phyloP scores from a whole-genome alignment of 2,329 filamentous ascomycete genomes.

The Cladorrhinum sp. region DNA sequence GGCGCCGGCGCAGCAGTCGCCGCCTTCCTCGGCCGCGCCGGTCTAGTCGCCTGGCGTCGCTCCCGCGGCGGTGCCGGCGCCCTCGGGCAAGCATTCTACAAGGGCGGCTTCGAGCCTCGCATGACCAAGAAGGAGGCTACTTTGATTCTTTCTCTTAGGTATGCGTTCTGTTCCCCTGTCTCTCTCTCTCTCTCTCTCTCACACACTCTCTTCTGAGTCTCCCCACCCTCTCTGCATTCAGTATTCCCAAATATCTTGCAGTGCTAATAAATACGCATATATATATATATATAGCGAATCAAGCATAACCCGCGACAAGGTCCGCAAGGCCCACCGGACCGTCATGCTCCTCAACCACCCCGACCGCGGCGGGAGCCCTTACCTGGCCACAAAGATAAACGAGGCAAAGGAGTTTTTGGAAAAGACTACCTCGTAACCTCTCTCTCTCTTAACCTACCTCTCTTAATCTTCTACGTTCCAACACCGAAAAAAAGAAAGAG shows the following conservation, averaged over 20 bases:
- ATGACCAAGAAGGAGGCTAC: slow-evolving; percentile 93
- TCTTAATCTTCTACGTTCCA: too few relatives aligned
- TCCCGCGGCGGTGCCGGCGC: slow-evolving; percentile 75
- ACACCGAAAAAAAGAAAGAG: neutral
- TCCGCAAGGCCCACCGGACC: slow-evolving; percentile 91
- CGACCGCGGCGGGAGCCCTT: slow-evolving; percentile 93
- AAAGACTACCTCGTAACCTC: slow-evolving; percentile 50
- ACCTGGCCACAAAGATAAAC: slow-evolving; percentile 96
- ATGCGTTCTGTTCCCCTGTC: slow-evolving; percentile 31
- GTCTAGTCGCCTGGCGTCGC: slow-evolving; percentile 81
- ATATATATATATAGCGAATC: slow-evolving; percentile 65
- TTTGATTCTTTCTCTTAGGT: slow-evolving; percentile 88
- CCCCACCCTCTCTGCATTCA: neutral
- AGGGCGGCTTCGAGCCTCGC: slow-evolving; percentile 93
- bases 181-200: neutral
- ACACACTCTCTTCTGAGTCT: neutral
- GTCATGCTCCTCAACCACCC: slow-evolving; percentile 98
- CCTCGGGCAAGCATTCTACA: slow-evolving; percentile 91
- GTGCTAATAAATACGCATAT: too few relatives aligned
- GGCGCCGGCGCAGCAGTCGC: slow-evolving; percentile 61
- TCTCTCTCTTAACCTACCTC: neutral
- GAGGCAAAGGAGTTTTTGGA: slow-evolving; percentile 97
- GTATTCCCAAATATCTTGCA: too few relatives aligned
- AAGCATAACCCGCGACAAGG: slow-evolving; percentile 82
- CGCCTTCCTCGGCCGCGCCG: slow-evolving; percentile 79